Percentiles rank a stretch among this genome's conserved stretches.
Conservation (phyloP, 2,329 filamentous ascomycete genomes). For the Atkinsonella texensis region DNA sequence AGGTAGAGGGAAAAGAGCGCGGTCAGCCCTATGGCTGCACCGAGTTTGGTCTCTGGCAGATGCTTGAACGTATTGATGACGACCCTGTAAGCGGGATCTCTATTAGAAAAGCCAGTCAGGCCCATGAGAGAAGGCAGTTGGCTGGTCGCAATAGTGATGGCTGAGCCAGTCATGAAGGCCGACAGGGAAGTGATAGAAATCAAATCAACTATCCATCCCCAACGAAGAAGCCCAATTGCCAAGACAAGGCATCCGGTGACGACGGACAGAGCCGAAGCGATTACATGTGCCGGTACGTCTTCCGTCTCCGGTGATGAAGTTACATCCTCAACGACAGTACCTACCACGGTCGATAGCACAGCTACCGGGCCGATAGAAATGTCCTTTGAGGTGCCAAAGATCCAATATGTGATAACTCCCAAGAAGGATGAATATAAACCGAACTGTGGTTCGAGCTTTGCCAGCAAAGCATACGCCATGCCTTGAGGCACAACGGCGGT, state of each 20-base stretch:
- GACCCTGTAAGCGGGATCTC: constrained; percentile 68
- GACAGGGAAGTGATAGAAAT: constrained; percentile 85
- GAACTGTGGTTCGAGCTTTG: constrained; percentile 67
- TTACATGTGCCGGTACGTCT: constrained; percentile 46
- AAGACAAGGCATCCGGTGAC: constrained; percentile 68
- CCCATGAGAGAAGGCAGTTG: constrained; percentile 78
- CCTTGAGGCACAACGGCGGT: constrained; percentile 80
- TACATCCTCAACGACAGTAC: constrained; percentile 63
- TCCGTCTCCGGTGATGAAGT: constrained; percentile 35
- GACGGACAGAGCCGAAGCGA: constrained; percentile 69
- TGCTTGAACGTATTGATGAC: constrained; percentile 73
- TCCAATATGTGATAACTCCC: constrained; percentile 90
- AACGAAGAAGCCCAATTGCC: constrained; percentile 64
- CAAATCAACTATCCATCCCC: constrained; percentile 85
- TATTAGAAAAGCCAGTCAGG: constrained; percentile 59
- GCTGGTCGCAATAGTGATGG: constrained; percentile 74
- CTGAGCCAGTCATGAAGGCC: constrained; percentile 94
- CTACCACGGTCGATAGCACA: constrained; percentile 85
- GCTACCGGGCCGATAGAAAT: constrained; percentile 96
- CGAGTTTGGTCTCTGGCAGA: constrained; percentile 53
- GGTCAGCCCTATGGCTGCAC: constrained; percentile 81
- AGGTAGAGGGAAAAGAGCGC: constrained; percentile 67
- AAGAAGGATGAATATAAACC: constrained; percentile 86
- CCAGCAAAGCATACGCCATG: constrained; percentile 87
- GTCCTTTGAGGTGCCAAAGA: constrained; percentile 96